Conservation (phyloP, 2,329 filamentous ascomycete species). For the Verticillium klebahnii region DNA sequence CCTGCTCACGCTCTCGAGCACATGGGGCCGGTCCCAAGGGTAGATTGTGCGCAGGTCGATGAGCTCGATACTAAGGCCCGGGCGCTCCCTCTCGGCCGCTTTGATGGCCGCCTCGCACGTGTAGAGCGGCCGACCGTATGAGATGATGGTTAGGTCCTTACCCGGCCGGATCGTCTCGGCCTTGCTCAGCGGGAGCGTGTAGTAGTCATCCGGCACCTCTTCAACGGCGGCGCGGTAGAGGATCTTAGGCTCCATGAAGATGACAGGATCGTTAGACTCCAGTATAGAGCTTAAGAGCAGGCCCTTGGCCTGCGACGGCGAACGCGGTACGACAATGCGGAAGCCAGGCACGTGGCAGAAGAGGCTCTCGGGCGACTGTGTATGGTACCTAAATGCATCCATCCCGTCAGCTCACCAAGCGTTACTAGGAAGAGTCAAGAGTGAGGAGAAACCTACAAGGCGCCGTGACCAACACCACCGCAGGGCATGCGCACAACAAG, state of each 20-base stretch:
- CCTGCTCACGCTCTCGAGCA: constrained; percentile 79
- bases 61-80: constrained; percentile 75
- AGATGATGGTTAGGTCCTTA: constrained; percentile 76
- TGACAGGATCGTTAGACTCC: constrained; percentile 78
- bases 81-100: constrained; percentile 68
- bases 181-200: constrained; percentile 79
- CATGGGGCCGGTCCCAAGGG: constrained; percentile 81
- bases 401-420: no score
- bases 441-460: no score
- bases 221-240: constrained; percentile 88
- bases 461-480: constrained; percentile 85
- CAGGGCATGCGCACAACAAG: constrained; percentile 87
- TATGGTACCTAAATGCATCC: no score
- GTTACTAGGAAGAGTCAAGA: no score
- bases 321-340: constrained; percentile 79
- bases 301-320: constrained; percentile 84
- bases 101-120: constrained; percentile 73
- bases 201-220: constrained; percentile 77
- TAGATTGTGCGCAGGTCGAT: constrained; percentile 87
- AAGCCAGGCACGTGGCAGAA: constrained; percentile 87
- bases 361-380: constrained; percentile 81
- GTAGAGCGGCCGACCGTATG: constrained; percentile 87
- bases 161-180: constrained; percentile 81
- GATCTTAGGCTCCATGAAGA: constrained; percentile 94
- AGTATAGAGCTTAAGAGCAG: constrained; percentile 72